Evolutionary conservation across 2,329 filamentous ascomycete genomes (phyloP).

Genomic region (Cladosporium sp.): DNA sequence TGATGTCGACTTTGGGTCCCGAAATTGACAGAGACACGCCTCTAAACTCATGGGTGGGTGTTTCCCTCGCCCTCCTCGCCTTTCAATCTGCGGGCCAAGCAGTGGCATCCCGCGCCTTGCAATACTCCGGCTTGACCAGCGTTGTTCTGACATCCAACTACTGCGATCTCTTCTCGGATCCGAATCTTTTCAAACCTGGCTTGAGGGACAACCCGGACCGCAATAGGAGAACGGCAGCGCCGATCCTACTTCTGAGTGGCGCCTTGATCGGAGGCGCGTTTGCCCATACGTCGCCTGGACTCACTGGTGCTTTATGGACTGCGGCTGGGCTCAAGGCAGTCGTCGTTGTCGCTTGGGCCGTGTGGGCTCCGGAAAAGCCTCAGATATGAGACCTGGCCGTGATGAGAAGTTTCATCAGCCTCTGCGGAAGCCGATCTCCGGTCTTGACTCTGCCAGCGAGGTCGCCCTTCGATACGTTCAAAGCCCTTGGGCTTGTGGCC

Average conservation of each 20-base stretch:
- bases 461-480: too few relatives aligned
- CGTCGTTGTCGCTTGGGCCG: slow-evolving; percentile 36
- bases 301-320: slow-evolving; percentile 49
- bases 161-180: slow-evolving; percentile 71
- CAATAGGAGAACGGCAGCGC: slow-evolving; percentile 48
- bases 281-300: slow-evolving; percentile 47
- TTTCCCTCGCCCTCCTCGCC: slow-evolving; percentile 64
- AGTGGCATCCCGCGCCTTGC: slow-evolving; percentile 65
- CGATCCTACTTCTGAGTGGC: slow-evolving; percentile 49
- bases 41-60: slow-evolving; percentile 43
- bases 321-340: slow-evolving; percentile 37
- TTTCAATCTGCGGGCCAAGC: slow-evolving; percentile 77
- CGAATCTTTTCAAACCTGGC: slow-evolving; percentile 41
- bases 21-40: slow-evolving; percentile 16
- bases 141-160: slow-evolving; percentile 79
- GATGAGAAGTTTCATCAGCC: too few relatives aligned
- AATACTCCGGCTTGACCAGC: slow-evolving; percentile 67
- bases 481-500: too few relatives aligned
- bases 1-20: slow-evolving; percentile 39
- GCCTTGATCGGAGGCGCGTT: slow-evolving; percentile 52
- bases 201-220: slow-evolving; percentile 46
- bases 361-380: slow-evolving; percentile 35
- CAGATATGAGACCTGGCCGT: too few relatives aligned
- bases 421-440: too few relatives aligned
- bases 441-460: too few relatives aligned